Evolutionary conservation across 306 rosid genomes (phyloP), one percentile per base, ranked within the genome.

Genomic region (Notholithocarpus densiflorus): DNA sequence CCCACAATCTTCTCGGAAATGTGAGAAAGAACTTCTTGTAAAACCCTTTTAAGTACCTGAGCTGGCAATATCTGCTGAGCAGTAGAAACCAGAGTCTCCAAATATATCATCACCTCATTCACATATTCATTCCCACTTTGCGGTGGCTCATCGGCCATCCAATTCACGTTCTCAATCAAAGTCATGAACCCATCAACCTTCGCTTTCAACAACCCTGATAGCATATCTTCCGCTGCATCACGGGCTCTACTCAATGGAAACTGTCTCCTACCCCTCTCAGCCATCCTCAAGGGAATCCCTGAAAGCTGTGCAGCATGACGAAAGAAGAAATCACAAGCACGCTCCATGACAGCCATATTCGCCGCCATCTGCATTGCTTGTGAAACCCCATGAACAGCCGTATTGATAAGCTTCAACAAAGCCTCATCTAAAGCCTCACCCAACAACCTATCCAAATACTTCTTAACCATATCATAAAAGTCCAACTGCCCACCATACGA

Each of bases 281-380:
- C 99, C 94, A 91, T 83, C 86, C 99, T 90, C 86, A 91, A 68
- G 48, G 99, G 93, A 82, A 95, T 85, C 52, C 99, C 98, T 5
- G 99, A 92, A 54, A 95, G 98, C 88, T 95, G 99, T 27, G 98
- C 99, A 34, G 99, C 99, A 56, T 95, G 99, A 59, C 98, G 96
- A 75, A 93, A 91, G 92, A 95, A 91, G 80, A 95, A 95, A 84
- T 95, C 99, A 69, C 99, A 92, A 0, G 99, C 99, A 34, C 97
- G 97, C 84, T 95, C 99, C 73, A 93, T 32, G 18, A 95, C 99
- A 37, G 92, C 92, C 99, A 95, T 91, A 77, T 95, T 95, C 20
- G 98, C 99, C 5, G 99, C 99, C 70, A 95, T 86, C 80, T 92
- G 99, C 99, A 95, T 95, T 19, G 98, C 99, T 82, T 89, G 99